Evolutionary conservation across 2,329 filamentous ascomycete species (phyloP), one percentile per base, ranked within the genome.

Genomic region (Colletotrichum gloeosporioides): DNA sequence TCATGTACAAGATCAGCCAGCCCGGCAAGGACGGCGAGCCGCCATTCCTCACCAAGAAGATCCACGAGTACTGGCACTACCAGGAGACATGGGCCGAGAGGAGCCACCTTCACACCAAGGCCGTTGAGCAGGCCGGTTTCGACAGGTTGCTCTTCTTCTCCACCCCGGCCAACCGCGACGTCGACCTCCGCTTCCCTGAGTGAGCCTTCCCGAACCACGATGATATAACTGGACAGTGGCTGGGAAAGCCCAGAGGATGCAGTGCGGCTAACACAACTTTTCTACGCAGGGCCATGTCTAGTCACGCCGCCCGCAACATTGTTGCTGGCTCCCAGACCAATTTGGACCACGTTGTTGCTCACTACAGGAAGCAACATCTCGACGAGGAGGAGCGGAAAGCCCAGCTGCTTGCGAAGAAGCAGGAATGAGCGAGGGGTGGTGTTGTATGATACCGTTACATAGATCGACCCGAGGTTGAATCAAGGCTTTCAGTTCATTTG

Each of bases 101-200:
- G 82, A 92, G 91, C 82, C 82, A 86, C 32, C 82, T 90, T 70
- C 89, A 89, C 83, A 89, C 88, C 55, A 86, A 87, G 71, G 83
- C 87, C 27, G 80, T 89, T 78, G 88, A 92, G 82, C 89, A 92
- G 85, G 90, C 90, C 61, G 89, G 89, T 59, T 89, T 86, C 81
- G 90, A 92, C 84, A 89, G 88, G 80, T 89, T 91, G 79, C 85
- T 92, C 68, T 88, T 92, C 79, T 82, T 87, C 79, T 85, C 88
- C 79, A 84, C 83, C 70, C 53, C 55, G 22, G 83, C 81, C 44
- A 81, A 84, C 79, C 86, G 86, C 81, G 87, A 86, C 82, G 84
- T 90, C 79, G 89, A 92, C 77, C 86, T 92, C 78, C 87, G 88
- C 79, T 91, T 84, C 78, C 90, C 90, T 61, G 91, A 92, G 91